Base-by-base conservation (phyloP, 2,329 filamentous ascomycete species). In the Ilyonectria sp. region DNA sequence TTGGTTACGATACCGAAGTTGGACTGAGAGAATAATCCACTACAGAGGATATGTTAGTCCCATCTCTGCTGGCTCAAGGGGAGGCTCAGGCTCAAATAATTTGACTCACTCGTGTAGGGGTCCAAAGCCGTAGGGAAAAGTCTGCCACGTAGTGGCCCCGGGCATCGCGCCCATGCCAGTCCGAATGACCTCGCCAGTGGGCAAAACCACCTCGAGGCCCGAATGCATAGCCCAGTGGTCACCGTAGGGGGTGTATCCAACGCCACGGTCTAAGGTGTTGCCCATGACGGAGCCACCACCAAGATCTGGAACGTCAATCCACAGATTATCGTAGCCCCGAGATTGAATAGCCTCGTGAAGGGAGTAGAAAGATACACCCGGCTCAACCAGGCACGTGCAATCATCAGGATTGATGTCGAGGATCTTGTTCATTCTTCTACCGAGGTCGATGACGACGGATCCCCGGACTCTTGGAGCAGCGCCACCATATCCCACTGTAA, bases 161-260 rank as follows among this genome's bases (percentile, higher is more conserved):
- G 69, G 69, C 0, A 72, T 60, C 4, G 70, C 70, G 4, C 69
- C 69, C 70, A 72, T 72, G 21, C 70, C 70, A 0, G 70, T 72
- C 0, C 70, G 65, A 1, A 72, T 13, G 3, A 72, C 50, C 1
- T 60, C 63, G 7, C 68, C 70, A 0, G 69, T 63, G 0, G 70
- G 70, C 5, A 72, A 55, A 0, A 72, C 53, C 3, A 70, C 70
- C 67, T 72, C 70, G 58, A 71, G 68, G 2, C 69, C 69, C 1
- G 65, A 71, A 4, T 71, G 69, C 69, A 71, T 71, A 61, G 71
- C 71, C 1, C 71, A 72, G 23, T 72, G 69, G 9, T 71, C 69
- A 0, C 67, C 69, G 19, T 72, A 71, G 3, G 70, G 69, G 3
- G 70, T 71, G 10, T 72, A 72, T 0, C 69, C 69, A 2, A 72